These are phyloP conservation scores for Glycyrrhiza uralensis DNA, from an alignment of 306 rosid species.

Conservation along the genomic window DNA sequence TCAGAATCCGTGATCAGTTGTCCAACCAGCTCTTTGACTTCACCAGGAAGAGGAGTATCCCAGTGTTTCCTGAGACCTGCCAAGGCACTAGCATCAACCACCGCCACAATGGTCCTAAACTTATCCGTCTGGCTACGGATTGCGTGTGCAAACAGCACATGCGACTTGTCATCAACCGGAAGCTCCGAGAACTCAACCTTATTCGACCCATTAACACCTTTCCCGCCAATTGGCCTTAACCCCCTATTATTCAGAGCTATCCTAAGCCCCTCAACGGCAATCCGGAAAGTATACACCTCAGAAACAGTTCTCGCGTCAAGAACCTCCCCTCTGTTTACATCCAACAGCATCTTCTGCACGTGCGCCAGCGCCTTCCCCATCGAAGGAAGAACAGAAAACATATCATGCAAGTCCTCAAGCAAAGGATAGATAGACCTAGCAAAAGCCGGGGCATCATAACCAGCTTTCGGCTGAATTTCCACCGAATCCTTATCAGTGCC, in stretches of 20 bases:
- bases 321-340: slow-evolving; percentile 63
- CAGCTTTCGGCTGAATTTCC: slow-evolving; percentile 36
- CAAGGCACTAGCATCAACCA: slow-evolving; percentile 66
- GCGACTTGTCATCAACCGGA: slow-evolving; percentile 58
- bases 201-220: slow-evolving; percentile 10
- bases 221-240: slow-evolving; percentile 29
- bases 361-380: slow-evolving; percentile 63
- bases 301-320: slow-evolving; percentile 47
- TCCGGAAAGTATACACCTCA: slow-evolving; percentile 57
- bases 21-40: slow-evolving; percentile 54
- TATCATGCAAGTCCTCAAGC: slow-evolving; percentile 59
- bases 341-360: slow-evolving; percentile 62
- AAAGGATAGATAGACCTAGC: slow-evolving; percentile 67
- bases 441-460: slow-evolving; percentile 58
- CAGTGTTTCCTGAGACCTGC: slow-evolving; percentile 80
- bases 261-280: slow-evolving; percentile 80
- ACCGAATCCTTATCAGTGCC: slow-evolving; percentile 17
- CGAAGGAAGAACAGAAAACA: slow-evolving; percentile 57
- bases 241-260: slow-evolving; percentile 63
- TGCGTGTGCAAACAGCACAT: slow-evolving; percentile 59
- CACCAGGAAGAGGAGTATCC: slow-evolving; percentile 59
- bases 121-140: slow-evolving; percentile 59
- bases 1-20: slow-evolving; percentile 41
- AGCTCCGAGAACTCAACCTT: slow-evolving; percentile 54
- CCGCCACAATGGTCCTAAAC: slow-evolving; percentile 69